These are phyloP conservation scores for Orychophragmus violaceus DNA, from an alignment of 345 rosid genomes.

Conservation along the genomic window DNA sequence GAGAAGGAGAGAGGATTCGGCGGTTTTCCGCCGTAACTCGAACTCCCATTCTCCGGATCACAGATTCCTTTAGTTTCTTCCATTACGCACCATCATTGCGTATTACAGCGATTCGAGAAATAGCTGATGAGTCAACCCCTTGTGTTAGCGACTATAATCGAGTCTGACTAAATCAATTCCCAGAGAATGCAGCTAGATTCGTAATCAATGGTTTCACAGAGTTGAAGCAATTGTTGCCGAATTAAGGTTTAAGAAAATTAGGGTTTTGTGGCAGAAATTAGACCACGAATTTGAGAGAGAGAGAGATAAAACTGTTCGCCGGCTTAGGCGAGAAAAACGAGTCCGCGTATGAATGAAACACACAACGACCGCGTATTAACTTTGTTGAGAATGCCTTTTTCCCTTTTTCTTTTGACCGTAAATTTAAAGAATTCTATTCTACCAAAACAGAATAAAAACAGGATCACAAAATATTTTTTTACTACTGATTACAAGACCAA, in stretches of 20 bases:
- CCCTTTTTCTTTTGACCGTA: neutral
- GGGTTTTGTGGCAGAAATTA: no score
- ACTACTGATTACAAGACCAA: no score
- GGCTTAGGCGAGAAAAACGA: conserved; percentile 11
- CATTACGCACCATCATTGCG: conserved; percentile 50
- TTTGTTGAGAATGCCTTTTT: neutral
- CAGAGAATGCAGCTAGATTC: conserved; percentile 14
- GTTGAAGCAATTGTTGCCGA: neutral
- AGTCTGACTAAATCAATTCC: no score
- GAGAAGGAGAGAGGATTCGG: conserved; percentile 52
- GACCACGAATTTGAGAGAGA: no score
- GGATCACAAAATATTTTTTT: no score
- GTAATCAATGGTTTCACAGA: no score
- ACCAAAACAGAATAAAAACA: no score
- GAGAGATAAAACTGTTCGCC: neutral
- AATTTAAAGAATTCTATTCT: no score
- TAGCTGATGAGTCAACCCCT: neutral
- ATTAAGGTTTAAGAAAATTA: no score
- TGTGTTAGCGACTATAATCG: conserved; percentile 18
- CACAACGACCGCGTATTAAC: neutral
- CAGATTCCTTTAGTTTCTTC: conserved; percentile 44
- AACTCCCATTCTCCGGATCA: conserved; percentile 44
- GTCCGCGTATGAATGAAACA: neutral
- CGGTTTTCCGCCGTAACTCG: conserved; percentile 56
- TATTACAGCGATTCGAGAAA: no score